Evolutionary conservation across 441 rosid species (phyloP).

Genomic region (Erysimum cheiri): DNA sequence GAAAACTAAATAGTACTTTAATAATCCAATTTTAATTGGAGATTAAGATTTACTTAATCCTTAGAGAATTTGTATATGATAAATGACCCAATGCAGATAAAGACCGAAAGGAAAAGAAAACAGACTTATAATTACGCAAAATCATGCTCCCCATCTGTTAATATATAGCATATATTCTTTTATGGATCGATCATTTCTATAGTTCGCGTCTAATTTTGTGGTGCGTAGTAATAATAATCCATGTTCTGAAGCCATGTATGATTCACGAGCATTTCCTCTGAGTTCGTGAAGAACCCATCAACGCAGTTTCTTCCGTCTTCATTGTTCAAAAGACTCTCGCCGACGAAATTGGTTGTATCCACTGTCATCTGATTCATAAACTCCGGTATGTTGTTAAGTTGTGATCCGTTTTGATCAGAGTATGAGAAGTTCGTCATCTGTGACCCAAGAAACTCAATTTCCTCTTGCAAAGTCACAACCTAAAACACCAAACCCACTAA

Average conservation of each 20-base stretch:
- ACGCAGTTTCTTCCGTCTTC: slow-evolving; percentile 26
- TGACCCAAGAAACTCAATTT: slow-evolving; percentile 66
- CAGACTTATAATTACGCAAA: slow-evolving; percentile 5
- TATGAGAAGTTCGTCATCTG: slow-evolving; percentile 60
- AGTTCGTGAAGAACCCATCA: slow-evolving; percentile 33
- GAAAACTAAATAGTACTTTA: slow-evolving; percentile 6
- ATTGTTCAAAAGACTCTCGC: slow-evolving; percentile 23
- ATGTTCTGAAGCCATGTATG: slow-evolving; percentile 39
- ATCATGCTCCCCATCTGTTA: background rate
- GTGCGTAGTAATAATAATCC: slow-evolving; percentile 32
- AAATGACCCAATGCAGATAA: background rate
- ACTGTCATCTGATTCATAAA: slow-evolving; percentile 52
- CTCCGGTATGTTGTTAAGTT: slow-evolving; percentile 50
- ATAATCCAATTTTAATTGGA: background rate
- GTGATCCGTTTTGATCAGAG: slow-evolving; percentile 44
- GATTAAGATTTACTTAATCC: slow-evolving; percentile 1
- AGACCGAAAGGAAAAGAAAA: background rate
- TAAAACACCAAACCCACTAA: background rate
- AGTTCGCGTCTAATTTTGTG: slow-evolving; percentile 19
- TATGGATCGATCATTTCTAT: background rate
- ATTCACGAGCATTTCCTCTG: slow-evolving; percentile 32
- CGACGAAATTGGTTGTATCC: slow-evolving; percentile 34
- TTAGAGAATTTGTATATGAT: background rate
- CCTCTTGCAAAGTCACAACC: slow-evolving; percentile 79
- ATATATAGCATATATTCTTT: background rate